phyloP scores from a whole-genome alignment of 495 filamentous ascomycete genomes.

The Penicillium coffeae region DNA sequence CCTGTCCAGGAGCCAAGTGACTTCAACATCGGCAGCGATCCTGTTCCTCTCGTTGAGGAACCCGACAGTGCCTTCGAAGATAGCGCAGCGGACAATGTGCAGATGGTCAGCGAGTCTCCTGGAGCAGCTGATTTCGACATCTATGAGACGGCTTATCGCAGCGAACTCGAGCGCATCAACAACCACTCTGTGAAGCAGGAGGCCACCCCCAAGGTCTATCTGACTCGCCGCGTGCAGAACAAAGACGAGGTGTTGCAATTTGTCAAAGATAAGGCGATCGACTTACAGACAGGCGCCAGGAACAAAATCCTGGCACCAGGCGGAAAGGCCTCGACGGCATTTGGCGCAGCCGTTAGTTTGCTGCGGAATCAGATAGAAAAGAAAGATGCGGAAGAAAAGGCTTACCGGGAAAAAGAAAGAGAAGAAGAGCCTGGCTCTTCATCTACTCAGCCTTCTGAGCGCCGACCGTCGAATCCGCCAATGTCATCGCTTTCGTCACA shows the following conservation, averaged over 20 bases:
- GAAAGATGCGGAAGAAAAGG: conserved; percentile 1
- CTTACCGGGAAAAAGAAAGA: background rate
- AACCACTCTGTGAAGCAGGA: conserved; percentile 15
- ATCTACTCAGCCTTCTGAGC: conserved; percentile 2
- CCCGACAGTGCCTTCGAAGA: conserved; percentile 23
- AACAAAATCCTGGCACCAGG: background rate
- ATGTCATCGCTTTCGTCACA: conserved; percentile 14
- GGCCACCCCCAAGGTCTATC: conserved; percentile 46
- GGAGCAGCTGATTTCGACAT: conserved; percentile 76
- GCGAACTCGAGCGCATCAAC: conserved; percentile 72
- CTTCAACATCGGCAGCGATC: conserved; percentile 11
- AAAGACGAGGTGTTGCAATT: conserved; percentile 43
- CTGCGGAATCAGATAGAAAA: conserved; percentile 21
- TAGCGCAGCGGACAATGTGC: conserved; percentile 17
- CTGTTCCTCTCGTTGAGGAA: conserved; percentile 18
- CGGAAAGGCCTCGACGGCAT: conserved; percentile 6
- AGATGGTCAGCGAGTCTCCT: conserved; percentile 74
- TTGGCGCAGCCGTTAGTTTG: conserved; percentile 18
- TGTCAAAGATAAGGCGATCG: conserved; percentile 27
- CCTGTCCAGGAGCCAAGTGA: conserved; percentile 12
- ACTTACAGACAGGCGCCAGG: conserved; percentile 19
- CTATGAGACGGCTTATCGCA: conserved; percentile 81
- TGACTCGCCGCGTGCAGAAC: conserved; percentile 58
- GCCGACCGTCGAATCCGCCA: conserved; percentile 11
- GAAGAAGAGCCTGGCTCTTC: background rate